Evolutionary conservation across 169 alveolate genomes (phyloP).

Genomic region (Cryptosporidium baileyi): DNA sequence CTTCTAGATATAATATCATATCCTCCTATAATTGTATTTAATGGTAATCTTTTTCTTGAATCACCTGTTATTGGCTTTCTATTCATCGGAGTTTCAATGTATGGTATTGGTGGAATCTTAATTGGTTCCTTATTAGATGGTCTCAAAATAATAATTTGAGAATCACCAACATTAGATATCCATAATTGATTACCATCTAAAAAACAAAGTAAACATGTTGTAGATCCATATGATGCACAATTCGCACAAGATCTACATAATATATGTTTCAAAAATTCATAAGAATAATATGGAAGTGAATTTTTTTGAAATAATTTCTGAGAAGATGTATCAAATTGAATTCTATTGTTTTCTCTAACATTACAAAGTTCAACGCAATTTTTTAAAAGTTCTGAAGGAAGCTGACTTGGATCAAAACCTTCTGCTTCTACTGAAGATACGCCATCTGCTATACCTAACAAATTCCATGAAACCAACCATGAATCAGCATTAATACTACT

Average conservation of each 20-base stretch:
- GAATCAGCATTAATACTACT: constrained; percentile 63
- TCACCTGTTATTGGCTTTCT: constrained; percentile 61
- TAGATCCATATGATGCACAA: constrained; percentile 76
- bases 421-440: constrained; percentile 77
- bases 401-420: constrained; percentile 75
- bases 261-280: constrained; percentile 67
- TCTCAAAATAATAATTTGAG: constrained; percentile 73
- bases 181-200: constrained; percentile 73
- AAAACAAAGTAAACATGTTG: constrained; percentile 76
- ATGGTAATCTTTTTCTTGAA: constrained; percentile 56
- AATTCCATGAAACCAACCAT: constrained; percentile 68
- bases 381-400: constrained; percentile 75
- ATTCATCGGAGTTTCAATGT: constrained; percentile 14
- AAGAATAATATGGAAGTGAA: constrained; percentile 35
- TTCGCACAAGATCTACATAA: constrained; percentile 72
- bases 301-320: constrained; percentile 62
- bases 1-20: constrained; percentile 75
- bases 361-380: constrained; percentile 72
- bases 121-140: constrained; percentile 34
- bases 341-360: constrained; percentile 67
- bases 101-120: constrained; percentile 38
- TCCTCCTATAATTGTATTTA: constrained; percentile 22
- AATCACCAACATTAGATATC: constrained; percentile 77
- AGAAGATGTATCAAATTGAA: constrained; percentile 72
- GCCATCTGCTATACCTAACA: constrained; percentile 79